phyloP scores from a whole-genome alignment of 768 basidiomycete species.

The Naganishia friedmannii region DNA sequence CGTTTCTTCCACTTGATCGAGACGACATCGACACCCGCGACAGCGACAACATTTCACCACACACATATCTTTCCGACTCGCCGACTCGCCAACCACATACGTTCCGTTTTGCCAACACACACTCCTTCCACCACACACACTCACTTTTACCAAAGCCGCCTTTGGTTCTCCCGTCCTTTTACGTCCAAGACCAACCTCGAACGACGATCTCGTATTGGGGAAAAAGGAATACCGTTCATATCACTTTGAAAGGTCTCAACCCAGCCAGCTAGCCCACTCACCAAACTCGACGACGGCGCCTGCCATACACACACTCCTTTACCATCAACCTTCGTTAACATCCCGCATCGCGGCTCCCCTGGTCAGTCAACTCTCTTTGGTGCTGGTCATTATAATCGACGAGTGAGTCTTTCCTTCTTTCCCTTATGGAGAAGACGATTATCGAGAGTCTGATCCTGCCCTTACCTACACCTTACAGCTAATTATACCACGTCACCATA shows the following conservation, averaged over 20 bases:
- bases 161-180: background rate
- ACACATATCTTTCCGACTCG: conserved; percentile 1
- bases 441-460: background rate
- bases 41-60: too few relatives aligned
- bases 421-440: too few relatives aligned
- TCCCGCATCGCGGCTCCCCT: background rate
- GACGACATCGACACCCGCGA: conserved; percentile 24
- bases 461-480: background rate
- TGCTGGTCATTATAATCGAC: conserved; percentile 27
- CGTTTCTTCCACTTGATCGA: too few relatives aligned
- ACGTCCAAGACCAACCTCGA: background rate
- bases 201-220: background rate
- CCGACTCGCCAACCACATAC: background rate
- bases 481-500: conserved; percentile 14
- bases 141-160: background rate
- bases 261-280: background rate
- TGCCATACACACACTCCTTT: conserved; percentile 6
- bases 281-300: background rate
- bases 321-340: background rate
- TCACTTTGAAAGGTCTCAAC: background rate
- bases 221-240: conserved; percentile 2
- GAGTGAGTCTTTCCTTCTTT: conserved; percentile 10
- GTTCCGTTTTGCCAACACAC: background rate
- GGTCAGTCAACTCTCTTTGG: conserved; percentile 15
- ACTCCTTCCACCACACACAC: conserved; percentile 7